A percentile compares a stretch with the other conserved stretches of the same genome.
phyloP scores from a whole-genome alignment of 805 yeast species.

The Nakazawaea pomicola region DNA sequence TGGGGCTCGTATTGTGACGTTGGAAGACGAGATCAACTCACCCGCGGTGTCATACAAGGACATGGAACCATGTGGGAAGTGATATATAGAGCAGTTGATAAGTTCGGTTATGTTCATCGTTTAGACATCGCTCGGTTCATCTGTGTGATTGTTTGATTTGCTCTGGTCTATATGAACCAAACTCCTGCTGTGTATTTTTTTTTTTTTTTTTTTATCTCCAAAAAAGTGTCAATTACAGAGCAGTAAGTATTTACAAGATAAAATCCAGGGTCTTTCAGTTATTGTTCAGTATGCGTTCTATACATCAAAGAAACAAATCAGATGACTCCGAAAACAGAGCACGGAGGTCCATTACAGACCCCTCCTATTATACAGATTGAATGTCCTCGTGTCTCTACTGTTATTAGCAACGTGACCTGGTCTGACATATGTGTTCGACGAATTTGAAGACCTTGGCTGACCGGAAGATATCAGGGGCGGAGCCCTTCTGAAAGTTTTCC shows the following conservation, averaged over 20 bases:
- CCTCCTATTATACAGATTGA: background rate
- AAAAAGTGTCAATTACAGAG: no score
- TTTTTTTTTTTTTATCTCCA: no score
- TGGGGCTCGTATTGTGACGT: conserved; percentile 27
- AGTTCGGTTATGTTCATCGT: no score
- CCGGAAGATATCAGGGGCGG: background rate
- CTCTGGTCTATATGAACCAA: no score
- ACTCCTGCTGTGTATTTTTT: no score
- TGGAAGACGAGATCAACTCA: conserved; percentile 15
- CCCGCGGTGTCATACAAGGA: conserved; percentile 18
- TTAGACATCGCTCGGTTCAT: no score
- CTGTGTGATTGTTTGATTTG: no score
- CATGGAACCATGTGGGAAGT: conserved; percentile 30
- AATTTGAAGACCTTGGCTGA: background rate
- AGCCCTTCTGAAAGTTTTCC: conserved; percentile 14
- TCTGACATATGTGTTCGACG: conserved; percentile 12
- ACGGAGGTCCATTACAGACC: no score
- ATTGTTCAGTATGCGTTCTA: background rate
- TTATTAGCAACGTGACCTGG: conserved; percentile 5
- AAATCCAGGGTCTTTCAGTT: no score
- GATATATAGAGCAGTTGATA: conserved; percentile 37
- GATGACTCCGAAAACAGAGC: no score
- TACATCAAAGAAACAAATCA: no score
- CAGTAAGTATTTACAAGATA: no score
- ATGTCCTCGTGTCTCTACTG: background rate